Evolutionary conservation across 176 grass and related monocot genomes (phyloP), one percentile per base, ranked within the genome.

Genomic region (Cenchrus americanus): DNA sequence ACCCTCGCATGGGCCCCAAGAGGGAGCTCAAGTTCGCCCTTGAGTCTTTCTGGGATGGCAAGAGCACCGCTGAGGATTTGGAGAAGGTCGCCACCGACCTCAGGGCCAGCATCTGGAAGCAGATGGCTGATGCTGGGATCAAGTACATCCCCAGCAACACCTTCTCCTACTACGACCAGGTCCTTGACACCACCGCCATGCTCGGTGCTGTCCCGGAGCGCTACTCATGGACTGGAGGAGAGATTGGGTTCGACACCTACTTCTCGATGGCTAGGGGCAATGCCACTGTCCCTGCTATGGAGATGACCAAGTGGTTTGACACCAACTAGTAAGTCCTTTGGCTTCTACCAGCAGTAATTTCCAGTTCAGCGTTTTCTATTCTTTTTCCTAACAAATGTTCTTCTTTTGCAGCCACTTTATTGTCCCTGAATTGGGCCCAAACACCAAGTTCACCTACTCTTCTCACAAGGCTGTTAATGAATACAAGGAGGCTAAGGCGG

Each of bases 271-370:
- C 94, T 51, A 97, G 94, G 80, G 92, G 94, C 21, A 97, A 97
- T 61, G 90, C 94, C 69, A 92, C 94, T n/a, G 90, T 94, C 43
- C 92, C 92, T 76, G 94, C 94, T 87, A 94, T 97, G 94, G 94
- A 97, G 86, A 97, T 97, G 94, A 97, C 94, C 80, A 97, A 97
- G 88, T 97, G 94, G 94, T 97, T 97, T 22, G 94, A 97, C 81
- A 97, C 94, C 80, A 97, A 97, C 92, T 97, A 97, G 94, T 97
- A 87, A 94, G 92, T 78, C 23, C 3, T 8, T 30, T 1, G 5
- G 2, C 14, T 74, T 51, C 24, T 62, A 8, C 46, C 2, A 12
- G 23, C 9, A 37, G 17, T 53, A 73, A 68, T 53, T 85, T 67
- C 2, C 19, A 7, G 2, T 75, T 75, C 23, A 66, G 21, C 7